Conservation (phyloP, 768 basidiomycete genomes). For the Termitomyces sp. region DNA sequence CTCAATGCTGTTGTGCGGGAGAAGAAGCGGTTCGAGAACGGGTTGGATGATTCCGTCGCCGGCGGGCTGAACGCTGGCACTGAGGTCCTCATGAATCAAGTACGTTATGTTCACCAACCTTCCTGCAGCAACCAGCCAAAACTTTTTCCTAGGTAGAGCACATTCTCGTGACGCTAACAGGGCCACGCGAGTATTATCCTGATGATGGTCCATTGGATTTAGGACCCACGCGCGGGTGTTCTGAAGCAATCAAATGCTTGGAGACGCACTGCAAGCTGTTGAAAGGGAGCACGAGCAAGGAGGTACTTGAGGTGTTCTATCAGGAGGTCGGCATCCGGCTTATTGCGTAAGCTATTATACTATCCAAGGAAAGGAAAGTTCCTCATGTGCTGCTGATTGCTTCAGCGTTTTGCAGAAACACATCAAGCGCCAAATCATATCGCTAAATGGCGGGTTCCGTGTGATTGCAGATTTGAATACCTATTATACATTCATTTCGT, state of each 20-base stretch:
- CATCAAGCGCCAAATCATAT: constrained; percentile 96
- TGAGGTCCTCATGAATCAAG: constrained; percentile 93
- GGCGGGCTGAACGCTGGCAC: constrained; percentile 93
- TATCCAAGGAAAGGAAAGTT: neutral
- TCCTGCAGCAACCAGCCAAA: neutral
- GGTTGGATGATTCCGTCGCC: constrained; percentile 91
- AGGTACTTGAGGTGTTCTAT: constrained; percentile 96
- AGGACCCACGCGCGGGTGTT: constrained; percentile 81
- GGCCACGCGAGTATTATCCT: constrained; percentile 87
- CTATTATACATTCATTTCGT: constrained; percentile 84
- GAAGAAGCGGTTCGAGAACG: constrained; percentile 94
- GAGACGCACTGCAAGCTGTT: constrained; percentile 88
- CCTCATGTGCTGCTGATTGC: neutral
- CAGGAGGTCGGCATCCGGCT: constrained; percentile 93
- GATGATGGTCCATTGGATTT: constrained; percentile 79
- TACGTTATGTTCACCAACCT: constrained; percentile 20
- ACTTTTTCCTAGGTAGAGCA: constrained; percentile 79
- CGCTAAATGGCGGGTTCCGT: constrained; percentile 88
- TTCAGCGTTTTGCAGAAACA: constrained; percentile 90
- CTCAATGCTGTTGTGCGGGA: constrained; percentile 89
- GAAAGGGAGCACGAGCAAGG: constrained; percentile 91
- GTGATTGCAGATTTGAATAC: constrained; percentile 95
- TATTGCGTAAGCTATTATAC: constrained; percentile 51
- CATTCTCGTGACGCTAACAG: constrained; percentile 78
- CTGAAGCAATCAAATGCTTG: constrained; percentile 84